Conservation (phyloP, 1,139 yeast species). For the Sugiyamaella xylanicola region DNA sequence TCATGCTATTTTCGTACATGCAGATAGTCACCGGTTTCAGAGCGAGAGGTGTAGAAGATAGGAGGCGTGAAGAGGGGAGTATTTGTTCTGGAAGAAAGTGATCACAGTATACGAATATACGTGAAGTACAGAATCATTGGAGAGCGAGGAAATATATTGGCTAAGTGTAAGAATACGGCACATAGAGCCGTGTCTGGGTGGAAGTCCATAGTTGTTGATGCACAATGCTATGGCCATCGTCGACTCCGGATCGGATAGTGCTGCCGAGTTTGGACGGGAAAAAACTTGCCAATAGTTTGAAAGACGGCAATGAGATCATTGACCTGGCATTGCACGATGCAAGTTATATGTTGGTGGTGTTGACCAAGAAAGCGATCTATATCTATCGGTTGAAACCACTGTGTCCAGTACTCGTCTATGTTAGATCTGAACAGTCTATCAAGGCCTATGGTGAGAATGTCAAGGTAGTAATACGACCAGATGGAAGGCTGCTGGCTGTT, state of each 20-base stretch:
- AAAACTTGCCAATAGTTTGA: slow-evolving; percentile 2
- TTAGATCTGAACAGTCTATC: slow-evolving; percentile 36
- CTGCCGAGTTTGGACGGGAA: slow-evolving; percentile 11
- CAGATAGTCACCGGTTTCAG: neutral
- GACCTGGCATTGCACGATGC: slow-evolving; percentile 29
- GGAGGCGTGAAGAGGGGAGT: too few species aligned
- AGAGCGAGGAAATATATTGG: neutral
- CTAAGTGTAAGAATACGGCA: too few species aligned
- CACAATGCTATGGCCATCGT: slow-evolving; percentile 21
- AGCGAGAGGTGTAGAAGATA: neutral
- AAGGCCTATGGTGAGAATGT: slow-evolving; percentile 38
- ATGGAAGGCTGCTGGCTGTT: slow-evolving; percentile 41
- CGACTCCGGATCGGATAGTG: slow-evolving; percentile 16
- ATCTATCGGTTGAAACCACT: slow-evolving; percentile 36
- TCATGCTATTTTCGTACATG: slow-evolving; percentile 1
- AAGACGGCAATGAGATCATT: slow-evolving; percentile 24
- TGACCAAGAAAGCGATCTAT: slow-evolving; percentile 31
- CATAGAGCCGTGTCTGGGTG: slow-evolving; percentile 32
- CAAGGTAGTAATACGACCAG: slow-evolving; percentile 39
- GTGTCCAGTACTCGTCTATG: slow-evolving; percentile 42
- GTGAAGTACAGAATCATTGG: neutral
- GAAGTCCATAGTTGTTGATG: too few species aligned
- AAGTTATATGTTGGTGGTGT: slow-evolving; percentile 27
- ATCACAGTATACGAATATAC: too few species aligned
- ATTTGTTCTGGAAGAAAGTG: too few species aligned